Evolutionary conservation across 345 rosid species (phyloP).

Genomic region (Hypericum perforatum): DNA sequence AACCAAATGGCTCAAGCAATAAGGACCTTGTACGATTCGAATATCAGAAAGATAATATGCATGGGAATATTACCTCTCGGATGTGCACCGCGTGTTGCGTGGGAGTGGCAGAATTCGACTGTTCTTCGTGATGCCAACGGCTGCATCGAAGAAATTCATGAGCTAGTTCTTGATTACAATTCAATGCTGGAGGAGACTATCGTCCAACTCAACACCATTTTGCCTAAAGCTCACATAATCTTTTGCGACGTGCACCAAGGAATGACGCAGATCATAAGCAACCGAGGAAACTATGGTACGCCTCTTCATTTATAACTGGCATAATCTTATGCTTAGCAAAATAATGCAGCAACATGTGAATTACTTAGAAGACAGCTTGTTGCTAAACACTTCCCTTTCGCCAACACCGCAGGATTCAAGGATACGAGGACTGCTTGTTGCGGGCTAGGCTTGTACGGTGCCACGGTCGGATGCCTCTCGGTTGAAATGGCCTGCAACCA

Average conservation of each 20-base stretch:
- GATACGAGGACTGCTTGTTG: constrained; percentile 44
- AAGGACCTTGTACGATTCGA: constrained; percentile 34
- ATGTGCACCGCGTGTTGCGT: constrained; percentile 37
- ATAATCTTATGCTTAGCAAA: not conserved
- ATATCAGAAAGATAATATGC: constrained; percentile 37
- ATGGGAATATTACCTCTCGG: constrained; percentile 53
- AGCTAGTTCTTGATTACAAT: constrained; percentile 41
- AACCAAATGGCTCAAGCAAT: constrained; percentile 41
- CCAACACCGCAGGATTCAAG: constrained; percentile 33
- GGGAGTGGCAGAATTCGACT: constrained; percentile 30
- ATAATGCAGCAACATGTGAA: too few relatives aligned
- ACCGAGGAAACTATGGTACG: constrained; percentile 30
- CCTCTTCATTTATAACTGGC: not conserved
- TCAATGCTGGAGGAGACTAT: constrained; percentile 27
- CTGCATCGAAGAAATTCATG: constrained; percentile 42
- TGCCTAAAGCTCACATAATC: constrained; percentile 33
- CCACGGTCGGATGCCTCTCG: constrained; percentile 42
- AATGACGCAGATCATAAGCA: constrained; percentile 37
- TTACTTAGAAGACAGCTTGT: not conserved
- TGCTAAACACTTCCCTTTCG: not conserved
- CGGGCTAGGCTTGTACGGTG: constrained; percentile 38
- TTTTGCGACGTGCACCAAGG: constrained; percentile 46
- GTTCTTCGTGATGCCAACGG: constrained; percentile 7
- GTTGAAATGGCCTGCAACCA: constrained; percentile 41
- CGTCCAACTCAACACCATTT: constrained; percentile 26